Percentiles rank a stretch among this genome's conserved stretches.
These are phyloP conservation scores for Calonectria henricotiae DNA, from an alignment of 2,329 filamentous ascomycete species.

Conservation along the genomic window DNA sequence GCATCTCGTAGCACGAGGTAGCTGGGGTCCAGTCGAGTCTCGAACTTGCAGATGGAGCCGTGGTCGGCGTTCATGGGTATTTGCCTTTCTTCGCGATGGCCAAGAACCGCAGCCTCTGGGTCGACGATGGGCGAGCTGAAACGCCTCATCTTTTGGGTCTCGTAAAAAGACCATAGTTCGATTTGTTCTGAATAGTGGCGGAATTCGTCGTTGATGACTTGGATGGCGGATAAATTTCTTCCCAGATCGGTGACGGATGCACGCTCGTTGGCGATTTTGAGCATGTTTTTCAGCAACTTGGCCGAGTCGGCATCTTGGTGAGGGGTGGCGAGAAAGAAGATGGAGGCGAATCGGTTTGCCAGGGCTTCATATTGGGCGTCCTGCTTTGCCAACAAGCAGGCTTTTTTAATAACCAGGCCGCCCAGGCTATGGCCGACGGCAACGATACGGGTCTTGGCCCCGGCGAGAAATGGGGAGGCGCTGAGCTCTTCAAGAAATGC, in stretches of 20 bases:
- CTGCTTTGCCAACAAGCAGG: slow-evolving; percentile 57
- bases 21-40: slow-evolving; percentile 56
- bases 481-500: slow-evolving; percentile 52
- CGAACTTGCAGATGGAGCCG: slow-evolving; percentile 62
- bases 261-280: slow-evolving; percentile 54
- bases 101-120: slow-evolving; percentile 62
- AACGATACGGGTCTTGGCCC: slow-evolving; percentile 56
- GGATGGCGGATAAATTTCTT: slow-evolving; percentile 56
- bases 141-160: slow-evolving; percentile 55
- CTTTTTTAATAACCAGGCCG: slow-evolving; percentile 57
- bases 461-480: slow-evolving; percentile 45
- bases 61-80: slow-evolving; percentile 61
- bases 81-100: slow-evolving; percentile 61
- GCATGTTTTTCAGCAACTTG: slow-evolving; percentile 56
- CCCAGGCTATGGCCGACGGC: slow-evolving; percentile 67
- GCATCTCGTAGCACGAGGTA: slow-evolving; percentile 57
- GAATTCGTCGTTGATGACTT: slow-evolving; percentile 64
- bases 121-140: slow-evolving; percentile 55
- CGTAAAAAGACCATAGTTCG: slow-evolving; percentile 65
- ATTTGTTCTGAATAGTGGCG: slow-evolving; percentile 58
- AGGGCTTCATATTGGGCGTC: slow-evolving; percentile 53
- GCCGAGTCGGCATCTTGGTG: slow-evolving; percentile 62
- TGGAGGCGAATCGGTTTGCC: slow-evolving; percentile 53
- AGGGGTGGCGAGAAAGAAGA: slow-evolving; percentile 62
- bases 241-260: slow-evolving; percentile 60